phyloP scores from a whole-genome alignment of 2,329 filamentous ascomycete genomes.

The Akanthomyces dipterigenus region DNA sequence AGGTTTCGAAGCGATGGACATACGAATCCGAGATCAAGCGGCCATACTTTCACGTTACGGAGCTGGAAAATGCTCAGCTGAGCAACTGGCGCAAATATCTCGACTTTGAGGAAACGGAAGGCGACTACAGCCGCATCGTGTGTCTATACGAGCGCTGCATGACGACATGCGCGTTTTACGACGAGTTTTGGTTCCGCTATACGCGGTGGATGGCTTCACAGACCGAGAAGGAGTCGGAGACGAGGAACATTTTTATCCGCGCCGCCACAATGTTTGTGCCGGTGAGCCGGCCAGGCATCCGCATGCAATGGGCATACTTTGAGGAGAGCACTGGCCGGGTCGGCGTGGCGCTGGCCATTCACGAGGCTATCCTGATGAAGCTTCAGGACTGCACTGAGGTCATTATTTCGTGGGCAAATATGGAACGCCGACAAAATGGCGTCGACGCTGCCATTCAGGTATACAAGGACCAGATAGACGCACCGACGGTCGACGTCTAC shows the following conservation, averaged over 20 bases:
- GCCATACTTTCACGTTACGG: constrained; percentile 93
- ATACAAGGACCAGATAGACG: constrained; percentile 74
- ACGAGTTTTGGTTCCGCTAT: constrained; percentile 98
- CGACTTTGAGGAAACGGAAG: constrained; percentile 87
- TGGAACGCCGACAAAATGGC: constrained; percentile 75
- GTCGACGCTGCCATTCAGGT: constrained; percentile 79
- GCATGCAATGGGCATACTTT: constrained; percentile 89
- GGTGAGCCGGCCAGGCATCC: constrained; percentile 73
- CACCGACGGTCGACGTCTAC: constrained; percentile 62
- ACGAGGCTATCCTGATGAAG: constrained; percentile 68
- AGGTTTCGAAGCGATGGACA: constrained; percentile 89
- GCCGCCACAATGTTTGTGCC: constrained; percentile 82
- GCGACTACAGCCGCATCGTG: constrained; percentile 64
- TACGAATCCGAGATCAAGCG: constrained; percentile 93
- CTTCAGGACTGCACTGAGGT: constrained; percentile 81
- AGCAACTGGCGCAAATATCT: constrained; percentile 93
- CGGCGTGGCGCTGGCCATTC: constrained; percentile 76
- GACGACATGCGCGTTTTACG: constrained; percentile 88
- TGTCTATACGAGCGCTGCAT: constrained; percentile 93
- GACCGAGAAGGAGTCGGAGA: constrained; percentile 75
- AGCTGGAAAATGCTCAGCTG: constrained; percentile 79
- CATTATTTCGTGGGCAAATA: constrained; percentile 79
- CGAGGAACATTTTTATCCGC: constrained; percentile 84
- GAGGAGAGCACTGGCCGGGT: constrained; percentile 77
- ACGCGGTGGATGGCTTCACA: constrained; percentile 87